Base-by-base conservation (phyloP, 2,329 filamentous ascomycete species). In the Clonostachys solani region DNA sequence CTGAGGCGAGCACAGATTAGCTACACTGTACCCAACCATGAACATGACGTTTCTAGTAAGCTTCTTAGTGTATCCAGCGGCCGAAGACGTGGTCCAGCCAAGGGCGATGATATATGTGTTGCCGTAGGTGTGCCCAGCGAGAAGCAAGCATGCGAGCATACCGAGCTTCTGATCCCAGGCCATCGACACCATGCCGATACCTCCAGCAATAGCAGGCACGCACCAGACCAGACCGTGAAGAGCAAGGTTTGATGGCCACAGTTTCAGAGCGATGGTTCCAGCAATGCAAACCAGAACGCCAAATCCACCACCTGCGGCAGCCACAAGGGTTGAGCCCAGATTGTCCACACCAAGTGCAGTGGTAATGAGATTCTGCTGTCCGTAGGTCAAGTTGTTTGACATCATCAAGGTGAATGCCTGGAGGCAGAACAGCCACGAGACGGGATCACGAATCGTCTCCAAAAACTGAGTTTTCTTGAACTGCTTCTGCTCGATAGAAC, bases 341-440 rank as follows among this genome's bases (percentile, higher is more conserved):
- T 71, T 29, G 5, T 29, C 23, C 23, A 29, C 23, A 29, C 23
- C 23, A 10, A 29, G 23, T 29, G 23, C 23, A 8, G 23, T 29
- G 3, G 23, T 29, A 3, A 29, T 29, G 23, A 29, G 58, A 44
- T 65, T 69, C 44, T 69, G 64, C 49, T 72, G 67, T 1, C 60
- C 60, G 43, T 68, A 70, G 17, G 60, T 60, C 36, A 71, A 56
- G 49, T 69, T 71, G 47, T 71, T 69, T 3, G 61, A 58, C 43
- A 62, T 54, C 62, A 65, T 63, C 0, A 65, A 56, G 0, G 61
- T 60, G 33, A 66, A 64, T 0, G 62, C 56, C 42, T 59, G 57
- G 4, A 66, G 49, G 0, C 53, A 49, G 16, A 64, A 64, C 1
- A 64, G 23, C 61, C 62, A 65, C 0, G 62, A 61, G 5, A 63